phyloP scores from a whole-genome alignment of 768 basidiomycete genomes.

The Pleurotus djamor region DNA sequence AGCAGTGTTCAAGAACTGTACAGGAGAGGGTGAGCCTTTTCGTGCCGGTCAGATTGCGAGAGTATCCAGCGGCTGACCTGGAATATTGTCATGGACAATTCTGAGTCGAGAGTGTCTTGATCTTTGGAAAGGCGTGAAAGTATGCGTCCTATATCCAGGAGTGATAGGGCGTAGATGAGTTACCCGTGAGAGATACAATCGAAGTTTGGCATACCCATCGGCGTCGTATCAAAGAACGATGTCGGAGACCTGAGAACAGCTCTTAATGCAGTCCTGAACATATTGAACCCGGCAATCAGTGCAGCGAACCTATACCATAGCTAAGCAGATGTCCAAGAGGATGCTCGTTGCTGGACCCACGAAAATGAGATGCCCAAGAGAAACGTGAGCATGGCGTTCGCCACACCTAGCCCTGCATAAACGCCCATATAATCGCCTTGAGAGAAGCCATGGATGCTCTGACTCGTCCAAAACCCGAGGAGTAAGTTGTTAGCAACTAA shows the following conservation, averaged over 20 bases:
- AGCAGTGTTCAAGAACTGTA: conserved; percentile 37
- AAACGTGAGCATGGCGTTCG: conserved; percentile 51
- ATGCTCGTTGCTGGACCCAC: conserved; percentile 28
- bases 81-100: conserved; percentile 43
- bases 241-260: conserved; percentile 59
- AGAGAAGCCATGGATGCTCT: conserved; percentile 49
- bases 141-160: conserved; percentile 41
- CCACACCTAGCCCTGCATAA: conserved; percentile 46
- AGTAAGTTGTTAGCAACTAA: conserved; percentile 64
- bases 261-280: conserved; percentile 56
- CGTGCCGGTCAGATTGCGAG: too few species aligned
- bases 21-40: background rate
- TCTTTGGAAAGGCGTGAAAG: conserved; percentile 60
- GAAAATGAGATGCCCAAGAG: conserved; percentile 45
- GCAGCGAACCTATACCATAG: conserved; percentile 26
- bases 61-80: conserved; percentile 28
- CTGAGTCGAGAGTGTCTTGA: conserved; percentile 54
- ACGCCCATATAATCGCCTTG: conserved; percentile 71
- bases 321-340: background rate
- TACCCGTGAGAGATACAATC: background rate
- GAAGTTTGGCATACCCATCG: conserved; percentile 41
- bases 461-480: conserved; percentile 71
- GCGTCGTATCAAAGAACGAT: conserved; percentile 75
- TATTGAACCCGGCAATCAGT: conserved; percentile 37
- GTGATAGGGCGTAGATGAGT: background rate